These are phyloP conservation scores for Suillus bovinus DNA, from an alignment of 768 basidiomycete genomes.

Conservation along the genomic window DNA sequence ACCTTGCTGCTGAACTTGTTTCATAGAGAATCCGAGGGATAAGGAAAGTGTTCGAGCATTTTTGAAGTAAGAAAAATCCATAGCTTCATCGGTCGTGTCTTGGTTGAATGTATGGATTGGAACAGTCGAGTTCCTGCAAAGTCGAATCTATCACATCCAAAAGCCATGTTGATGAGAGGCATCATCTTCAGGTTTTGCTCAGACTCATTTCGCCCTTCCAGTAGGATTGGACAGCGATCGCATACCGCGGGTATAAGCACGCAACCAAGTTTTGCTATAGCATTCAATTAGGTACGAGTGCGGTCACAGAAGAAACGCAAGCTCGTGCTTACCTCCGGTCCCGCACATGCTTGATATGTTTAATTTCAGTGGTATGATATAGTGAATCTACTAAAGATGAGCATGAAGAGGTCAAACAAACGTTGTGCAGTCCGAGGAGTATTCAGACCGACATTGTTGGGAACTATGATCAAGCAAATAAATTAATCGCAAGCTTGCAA, in stretches of 20 bases:
- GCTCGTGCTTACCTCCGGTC: conserved; percentile 14
- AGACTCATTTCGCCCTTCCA: conserved; percentile 21
- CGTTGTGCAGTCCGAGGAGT: conserved; percentile 15
- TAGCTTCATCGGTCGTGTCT: conserved; percentile 15
- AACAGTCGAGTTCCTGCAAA: conserved; percentile 15
- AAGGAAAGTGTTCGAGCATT: conserved; percentile 7
- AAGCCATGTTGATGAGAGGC: background rate
- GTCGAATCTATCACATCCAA: conserved; percentile 10
- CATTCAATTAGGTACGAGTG: background rate
- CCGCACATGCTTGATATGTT: conserved; percentile 18
- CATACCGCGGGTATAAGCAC: conserved; percentile 15
- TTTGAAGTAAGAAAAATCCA: conserved; percentile 2
- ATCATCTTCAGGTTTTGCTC: conserved; percentile 16
- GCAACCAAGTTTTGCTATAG: conserved; percentile 16
- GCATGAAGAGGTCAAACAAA: conserved; percentile 24
- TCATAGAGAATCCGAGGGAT: conserved; percentile 15
- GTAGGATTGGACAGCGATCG: conserved; percentile 14
- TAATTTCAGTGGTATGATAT: conserved; percentile 16
- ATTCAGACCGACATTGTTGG: conserved; percentile 6
- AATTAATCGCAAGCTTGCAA: background rate
- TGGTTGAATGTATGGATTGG: conserved; percentile 2
- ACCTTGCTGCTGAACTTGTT: conserved; percentile 14
- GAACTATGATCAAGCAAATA: no score
- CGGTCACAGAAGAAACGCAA: background rate
- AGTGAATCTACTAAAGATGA: conserved; percentile 24